Evolutionary conservation across 371 early-diverging fungal genomes (phyloP).

Genomic region (Mortierella sp.): DNA sequence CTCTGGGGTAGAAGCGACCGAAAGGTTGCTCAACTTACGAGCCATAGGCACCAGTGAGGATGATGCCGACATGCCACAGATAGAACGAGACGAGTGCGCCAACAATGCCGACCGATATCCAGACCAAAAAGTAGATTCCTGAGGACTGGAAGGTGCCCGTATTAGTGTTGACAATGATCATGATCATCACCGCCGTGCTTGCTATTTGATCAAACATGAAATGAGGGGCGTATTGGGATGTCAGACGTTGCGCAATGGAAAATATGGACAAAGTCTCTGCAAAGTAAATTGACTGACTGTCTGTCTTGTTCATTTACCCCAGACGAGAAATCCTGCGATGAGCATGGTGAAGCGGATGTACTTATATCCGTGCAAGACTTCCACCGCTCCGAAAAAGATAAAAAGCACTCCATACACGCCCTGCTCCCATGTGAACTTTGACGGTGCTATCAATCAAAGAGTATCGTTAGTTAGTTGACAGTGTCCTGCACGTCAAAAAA

Average conservation of each 20-base stretch:
- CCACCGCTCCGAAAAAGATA: slow-evolving; percentile 46
- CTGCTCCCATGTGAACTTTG: slow-evolving; percentile 55
- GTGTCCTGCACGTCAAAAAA: background rate
- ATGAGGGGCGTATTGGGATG: background rate
- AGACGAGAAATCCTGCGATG: slow-evolving; percentile 54
- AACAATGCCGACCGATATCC: slow-evolving; percentile 46
- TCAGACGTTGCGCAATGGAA: background rate
- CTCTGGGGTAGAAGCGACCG: background rate
- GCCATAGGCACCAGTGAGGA: slow-evolving; percentile 57
- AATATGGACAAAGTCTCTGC: no score
- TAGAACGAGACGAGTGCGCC: slow-evolving; percentile 52
- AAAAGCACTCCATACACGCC: slow-evolving; percentile 55
- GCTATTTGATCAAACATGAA: slow-evolving; percentile 23
- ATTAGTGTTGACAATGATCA: slow-evolving; percentile 42
- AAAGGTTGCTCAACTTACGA: slow-evolving; percentile 19
- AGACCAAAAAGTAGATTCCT: slow-evolving; percentile 46
- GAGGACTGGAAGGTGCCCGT: slow-evolving; percentile 36
- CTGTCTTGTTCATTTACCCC: slow-evolving; percentile 37
- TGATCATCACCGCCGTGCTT: slow-evolving; percentile 54
- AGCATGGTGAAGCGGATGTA: slow-evolving; percentile 60
- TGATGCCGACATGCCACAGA: slow-evolving; percentile 58
- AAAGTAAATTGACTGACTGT: no score
- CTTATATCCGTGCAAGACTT: slow-evolving; percentile 59
- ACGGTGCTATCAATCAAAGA: slow-evolving; percentile 27
- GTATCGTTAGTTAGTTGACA: background rate